A percentile compares a stretch with the other conserved stretches of the same genome.
Evolutionary conservation across 139 green algal genomes (phyloP).

Genomic region (Ettlia oleoabundans): DNA sequence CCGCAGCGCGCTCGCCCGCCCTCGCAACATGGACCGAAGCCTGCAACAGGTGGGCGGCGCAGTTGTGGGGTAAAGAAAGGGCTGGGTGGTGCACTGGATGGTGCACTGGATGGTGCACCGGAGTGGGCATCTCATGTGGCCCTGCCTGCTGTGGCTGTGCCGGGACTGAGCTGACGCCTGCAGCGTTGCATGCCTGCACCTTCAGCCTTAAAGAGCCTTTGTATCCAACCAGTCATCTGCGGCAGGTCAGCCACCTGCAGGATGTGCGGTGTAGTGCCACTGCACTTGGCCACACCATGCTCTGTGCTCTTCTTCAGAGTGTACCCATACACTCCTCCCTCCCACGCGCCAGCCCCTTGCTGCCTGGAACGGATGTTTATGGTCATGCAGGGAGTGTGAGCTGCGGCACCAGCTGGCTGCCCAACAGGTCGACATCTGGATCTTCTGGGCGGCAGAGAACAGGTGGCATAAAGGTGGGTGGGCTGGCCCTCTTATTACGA

Average conservation of each 20-base stretch:
- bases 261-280: not conserved
- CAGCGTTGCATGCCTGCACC: not conserved
- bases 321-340: no score
- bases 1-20: no score
- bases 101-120: no score
- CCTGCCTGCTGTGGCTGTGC: not conserved
- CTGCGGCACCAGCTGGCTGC: not conserved
- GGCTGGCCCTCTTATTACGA: not conserved
- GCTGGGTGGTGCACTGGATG: no score
- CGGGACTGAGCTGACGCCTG: not conserved
- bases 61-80: no score
- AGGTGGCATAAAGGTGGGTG: not conserved
- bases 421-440: not conserved
- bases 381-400: not conserved
- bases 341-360: not conserved
- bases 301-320: not conserved
- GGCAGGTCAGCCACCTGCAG: not conserved
- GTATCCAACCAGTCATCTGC: no score
- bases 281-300: not conserved
- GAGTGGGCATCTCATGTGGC: not conserved
- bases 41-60: no score
- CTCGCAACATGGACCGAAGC: no score
- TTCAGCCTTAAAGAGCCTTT: no score
- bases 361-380: not conserved
- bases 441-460: conserved; percentile 1